phyloP scores from a whole-genome alignment of 768 basidiomycete genomes.

The Amanita muscaria region DNA sequence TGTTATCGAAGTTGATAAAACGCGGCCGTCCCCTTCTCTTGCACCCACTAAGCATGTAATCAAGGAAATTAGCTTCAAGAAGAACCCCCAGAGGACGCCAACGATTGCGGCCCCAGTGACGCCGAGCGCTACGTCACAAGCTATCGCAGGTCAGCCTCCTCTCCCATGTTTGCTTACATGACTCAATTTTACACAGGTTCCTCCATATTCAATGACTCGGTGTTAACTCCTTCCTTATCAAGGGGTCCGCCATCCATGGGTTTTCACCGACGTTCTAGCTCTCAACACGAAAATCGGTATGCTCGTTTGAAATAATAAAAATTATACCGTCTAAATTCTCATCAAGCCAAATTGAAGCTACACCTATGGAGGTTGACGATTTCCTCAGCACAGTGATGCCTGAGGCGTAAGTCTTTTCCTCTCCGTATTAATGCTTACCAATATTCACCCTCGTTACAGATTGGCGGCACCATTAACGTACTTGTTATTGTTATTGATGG shows the following conservation, averaged over 20 bases:
- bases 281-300: too few relatives aligned
- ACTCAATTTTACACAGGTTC: neutral
- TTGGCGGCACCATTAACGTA: constrained; percentile 29
- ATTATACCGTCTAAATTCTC: too few relatives aligned
- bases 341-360: too few relatives aligned
- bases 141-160: neutral
- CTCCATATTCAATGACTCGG: neutral
- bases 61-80: constrained; percentile 35
- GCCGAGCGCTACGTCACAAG: neutral
- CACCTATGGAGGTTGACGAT: neutral
- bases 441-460: constrained; percentile 12
- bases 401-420: constrained; percentile 10
- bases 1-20: constrained; percentile 5
- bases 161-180: neutral
- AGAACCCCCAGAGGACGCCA: constrained; percentile 17
- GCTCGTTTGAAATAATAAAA: too few relatives aligned
- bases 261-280: too few relatives aligned
- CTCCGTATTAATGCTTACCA: neutral
- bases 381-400: constrained; percentile 9
- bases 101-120: constrained; percentile 4
- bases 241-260: too few relatives aligned
- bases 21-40: constrained; percentile 1
- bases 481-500: neutral
- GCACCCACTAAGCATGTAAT: constrained; percentile 8
- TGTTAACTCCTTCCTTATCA: too few relatives aligned